These are phyloP conservation scores for Penicillium sclerotigenum DNA, from an alignment of 2,329 filamentous ascomycete genomes.

Conservation along the genomic window DNA sequence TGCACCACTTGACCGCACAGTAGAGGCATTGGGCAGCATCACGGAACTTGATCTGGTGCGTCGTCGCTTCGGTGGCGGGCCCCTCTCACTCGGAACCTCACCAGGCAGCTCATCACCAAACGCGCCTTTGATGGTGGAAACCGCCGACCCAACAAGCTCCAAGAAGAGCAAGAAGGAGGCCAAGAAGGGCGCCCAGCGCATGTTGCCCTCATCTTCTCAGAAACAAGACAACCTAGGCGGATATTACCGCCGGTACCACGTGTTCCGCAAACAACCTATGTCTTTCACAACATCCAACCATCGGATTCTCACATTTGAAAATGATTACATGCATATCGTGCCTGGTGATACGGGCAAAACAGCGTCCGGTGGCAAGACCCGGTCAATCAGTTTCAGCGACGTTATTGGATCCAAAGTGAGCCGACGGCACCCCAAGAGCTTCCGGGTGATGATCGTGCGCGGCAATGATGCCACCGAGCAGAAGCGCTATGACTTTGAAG, in stretches of 20 bases:
- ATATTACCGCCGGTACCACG: slow-evolving; percentile 61
- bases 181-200: slow-evolving; percentile 35
- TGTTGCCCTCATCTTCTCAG: slow-evolving; percentile 48
- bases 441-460: slow-evolving; percentile 59
- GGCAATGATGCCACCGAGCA: slow-evolving; percentile 61
- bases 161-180: slow-evolving; percentile 44
- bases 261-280: slow-evolving; percentile 63
- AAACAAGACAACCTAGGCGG: slow-evolving; percentile 48
- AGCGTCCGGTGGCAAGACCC: slow-evolving; percentile 53
- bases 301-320: slow-evolving; percentile 60
- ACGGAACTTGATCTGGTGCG: slow-evolving; percentile 61
- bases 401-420: slow-evolving; percentile 65
- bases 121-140: slow-evolving; percentile 58
- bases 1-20: slow-evolving; percentile 61
- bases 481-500: slow-evolving; percentile 66
- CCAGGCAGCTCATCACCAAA: slow-evolving; percentile 63
- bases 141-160: slow-evolving; percentile 21
- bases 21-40: slow-evolving; percentile 60
- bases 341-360: slow-evolving; percentile 55
- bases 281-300: slow-evolving; percentile 61
- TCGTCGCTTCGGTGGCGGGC: slow-evolving; percentile 60
- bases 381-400: slow-evolving; percentile 61
- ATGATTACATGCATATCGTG: slow-evolving; percentile 65
- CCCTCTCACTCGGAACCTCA: slow-evolving; percentile 55
- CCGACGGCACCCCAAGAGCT: slow-evolving; percentile 62